Evolutionary conservation across 768 basidiomycete species (phyloP).

Genomic region (Hebeloma cylindrosporum): DNA sequence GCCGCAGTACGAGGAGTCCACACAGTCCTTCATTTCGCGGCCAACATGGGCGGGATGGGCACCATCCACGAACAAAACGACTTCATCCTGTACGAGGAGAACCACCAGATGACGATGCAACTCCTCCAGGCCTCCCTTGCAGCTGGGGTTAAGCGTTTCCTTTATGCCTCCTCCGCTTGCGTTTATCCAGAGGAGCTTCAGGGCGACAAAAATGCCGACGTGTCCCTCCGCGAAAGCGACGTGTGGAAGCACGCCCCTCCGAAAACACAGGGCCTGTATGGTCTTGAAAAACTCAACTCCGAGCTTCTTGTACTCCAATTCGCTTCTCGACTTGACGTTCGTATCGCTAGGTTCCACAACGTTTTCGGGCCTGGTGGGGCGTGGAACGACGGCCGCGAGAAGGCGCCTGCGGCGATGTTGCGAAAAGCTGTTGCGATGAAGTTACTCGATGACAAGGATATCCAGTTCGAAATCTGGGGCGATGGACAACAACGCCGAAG

Average conservation of each 20-base stretch:
- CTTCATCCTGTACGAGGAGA: conserved; percentile 46
- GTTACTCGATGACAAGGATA: conserved; percentile 10
- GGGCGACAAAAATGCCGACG: conserved; percentile 25
- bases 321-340: conserved; percentile 33
- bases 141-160: conserved; percentile 42
- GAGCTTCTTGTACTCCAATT: conserved; percentile 45
- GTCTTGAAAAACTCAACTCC: conserved; percentile 54
- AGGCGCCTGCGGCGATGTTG: conserved; percentile 55
- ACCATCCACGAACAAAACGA: conserved; percentile 54
- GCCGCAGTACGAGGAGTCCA: conserved; percentile 39
- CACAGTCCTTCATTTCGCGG: conserved; percentile 56
- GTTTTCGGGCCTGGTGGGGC: conserved; percentile 55
- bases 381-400: conserved; percentile 57
- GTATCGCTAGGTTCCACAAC: conserved; percentile 59
- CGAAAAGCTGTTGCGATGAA: conserved; percentile 48
- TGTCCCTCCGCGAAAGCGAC: conserved; percentile 48
- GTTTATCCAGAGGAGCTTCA: conserved; percentile 53
- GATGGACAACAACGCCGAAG: conserved; percentile 52
- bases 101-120: conserved; percentile 51
- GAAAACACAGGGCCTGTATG: conserved; percentile 55
- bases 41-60: conserved; percentile 68
- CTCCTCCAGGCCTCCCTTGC: conserved; percentile 39
- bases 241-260: conserved; percentile 40
- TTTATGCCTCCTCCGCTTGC: conserved; percentile 61
- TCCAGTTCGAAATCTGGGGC: conserved; percentile 55